phyloP scores from a whole-genome alignment of 179 eudicot genomes.

The Gypsophila paniculata region DNA sequence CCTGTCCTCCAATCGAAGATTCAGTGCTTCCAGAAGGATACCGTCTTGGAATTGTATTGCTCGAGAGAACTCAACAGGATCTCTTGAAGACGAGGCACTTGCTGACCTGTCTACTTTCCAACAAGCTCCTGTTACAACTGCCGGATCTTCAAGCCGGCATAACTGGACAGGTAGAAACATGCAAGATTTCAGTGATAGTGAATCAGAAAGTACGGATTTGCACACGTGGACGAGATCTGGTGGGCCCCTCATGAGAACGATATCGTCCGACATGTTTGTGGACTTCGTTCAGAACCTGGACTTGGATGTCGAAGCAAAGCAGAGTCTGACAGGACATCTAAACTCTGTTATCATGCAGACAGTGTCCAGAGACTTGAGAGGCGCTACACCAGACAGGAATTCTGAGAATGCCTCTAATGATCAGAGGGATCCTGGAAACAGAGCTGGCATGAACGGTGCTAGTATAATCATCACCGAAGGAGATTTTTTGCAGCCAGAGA shows the following conservation, averaged over 20 bases:
- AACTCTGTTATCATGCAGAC: slow-evolving; percentile 37
- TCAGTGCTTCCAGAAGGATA: slow-evolving; percentile 72
- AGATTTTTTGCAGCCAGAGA: slow-evolving; percentile 75
- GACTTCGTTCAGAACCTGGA: slow-evolving; percentile 75
- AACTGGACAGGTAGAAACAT: slow-evolving; percentile 32
- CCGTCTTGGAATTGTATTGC: slow-evolving; percentile 97
- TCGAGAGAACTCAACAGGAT: slow-evolving; percentile 89
- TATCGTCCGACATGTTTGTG: slow-evolving; percentile 61
- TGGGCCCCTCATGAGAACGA: slow-evolving; percentile 95
- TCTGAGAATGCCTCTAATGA: slow-evolving; percentile 43
- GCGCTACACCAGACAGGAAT: slow-evolving; percentile 45
- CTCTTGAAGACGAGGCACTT: slow-evolving; percentile 76
- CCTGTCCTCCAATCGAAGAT: slow-evolving; percentile 34
- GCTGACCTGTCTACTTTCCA: slow-evolving; percentile 53
- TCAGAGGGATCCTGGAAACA: slow-evolving; percentile 37
- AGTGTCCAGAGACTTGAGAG: slow-evolving; percentile 35
- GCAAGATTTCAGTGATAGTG: slow-evolving; percentile 81
- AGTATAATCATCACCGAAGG: slow-evolving; percentile 71
- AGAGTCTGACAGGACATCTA: slow-evolving; percentile 27
- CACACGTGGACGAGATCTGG: slow-evolving; percentile 88
- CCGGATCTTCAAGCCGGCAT: slow-evolving; percentile 33
- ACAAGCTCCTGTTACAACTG: slow-evolving; percentile 30
- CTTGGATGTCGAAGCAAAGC: slow-evolving; percentile 38
- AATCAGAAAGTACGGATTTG: slow-evolving; percentile 55
- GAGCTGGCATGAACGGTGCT: slow-evolving; percentile 27